Percentiles rank a stretch among this genome's conserved stretches.
Evolutionary conservation across 306 rosid species (phyloP).

Genomic region (Cajanus cajan): DNA sequence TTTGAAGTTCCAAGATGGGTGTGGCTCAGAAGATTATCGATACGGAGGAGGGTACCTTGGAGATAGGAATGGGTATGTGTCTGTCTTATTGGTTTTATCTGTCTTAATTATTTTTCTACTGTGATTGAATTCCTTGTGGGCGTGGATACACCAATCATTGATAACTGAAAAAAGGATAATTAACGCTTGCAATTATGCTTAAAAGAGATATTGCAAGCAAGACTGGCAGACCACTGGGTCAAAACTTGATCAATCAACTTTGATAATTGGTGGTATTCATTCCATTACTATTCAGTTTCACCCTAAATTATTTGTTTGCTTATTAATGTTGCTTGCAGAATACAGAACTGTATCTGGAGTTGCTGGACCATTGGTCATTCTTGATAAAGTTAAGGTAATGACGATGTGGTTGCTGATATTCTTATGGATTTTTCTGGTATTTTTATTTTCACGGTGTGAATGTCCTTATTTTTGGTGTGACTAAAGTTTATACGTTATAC

Average conservation of each 20-base stretch:
- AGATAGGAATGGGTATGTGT: conserved; percentile 92
- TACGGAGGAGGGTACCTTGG: conserved; percentile 74
- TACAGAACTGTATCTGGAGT: conserved; percentile 99
- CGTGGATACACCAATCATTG: neutral
- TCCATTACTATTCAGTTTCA: conserved; percentile 1
- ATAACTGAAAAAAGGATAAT: neutral
- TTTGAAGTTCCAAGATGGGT: conserved; percentile 63
- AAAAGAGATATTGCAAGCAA: neutral
- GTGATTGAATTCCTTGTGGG: neutral
- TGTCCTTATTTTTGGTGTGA: neutral
- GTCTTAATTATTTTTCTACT: conserved; percentile 2
- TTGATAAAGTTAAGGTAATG: conserved; percentile 94
- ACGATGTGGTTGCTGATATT: neutral
- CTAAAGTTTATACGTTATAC: conserved; percentile 6
- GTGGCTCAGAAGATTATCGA: conserved; percentile 53
- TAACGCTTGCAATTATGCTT: neutral
- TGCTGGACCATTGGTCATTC: conserved; percentile 98
- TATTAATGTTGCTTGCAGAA: conserved; percentile 63
- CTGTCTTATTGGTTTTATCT: conserved; percentile 18
- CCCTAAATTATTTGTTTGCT: conserved; percentile 18
- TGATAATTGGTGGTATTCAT: conserved; percentile 22
- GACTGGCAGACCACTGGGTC: neutral
- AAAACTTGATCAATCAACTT: neutral
- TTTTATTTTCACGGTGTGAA: conserved; percentile 1
- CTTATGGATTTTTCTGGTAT: neutral